These are phyloP conservation scores for Hortiboletus campestris DNA, from an alignment of 768 basidiomycete species.

Conservation along the genomic window DNA sequence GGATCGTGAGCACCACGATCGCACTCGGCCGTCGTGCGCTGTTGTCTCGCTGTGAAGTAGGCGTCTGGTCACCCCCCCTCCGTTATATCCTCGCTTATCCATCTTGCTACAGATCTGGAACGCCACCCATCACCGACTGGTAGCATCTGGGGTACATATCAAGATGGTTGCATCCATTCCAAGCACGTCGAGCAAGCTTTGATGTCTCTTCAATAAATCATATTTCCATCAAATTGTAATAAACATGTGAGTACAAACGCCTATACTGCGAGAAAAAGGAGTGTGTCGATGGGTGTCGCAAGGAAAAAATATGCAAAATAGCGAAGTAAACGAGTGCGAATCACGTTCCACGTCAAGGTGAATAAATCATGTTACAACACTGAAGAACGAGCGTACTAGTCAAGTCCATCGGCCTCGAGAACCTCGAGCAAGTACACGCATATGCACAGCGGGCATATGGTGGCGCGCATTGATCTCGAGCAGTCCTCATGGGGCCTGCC, in stretches of 20 bases:
- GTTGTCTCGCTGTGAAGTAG: constrained; percentile 51
- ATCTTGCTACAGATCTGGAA: constrained; percentile 51
- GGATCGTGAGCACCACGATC: constrained; percentile 52
- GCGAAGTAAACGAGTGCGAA: constrained; percentile 1
- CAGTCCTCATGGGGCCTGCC: too few relatives aligned
- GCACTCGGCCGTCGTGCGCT: constrained; percentile 46
- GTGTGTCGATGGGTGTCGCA: constrained; percentile 5
- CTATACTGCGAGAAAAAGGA: constrained; percentile 1
- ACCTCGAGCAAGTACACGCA: constrained; percentile 1
- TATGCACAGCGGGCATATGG: background rate
- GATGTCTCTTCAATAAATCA: constrained; percentile 9
- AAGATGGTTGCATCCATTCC: constrained; percentile 49
- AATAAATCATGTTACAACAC: constrained; percentile 9
- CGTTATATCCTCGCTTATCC: background rate
- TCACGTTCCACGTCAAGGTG: background rate
- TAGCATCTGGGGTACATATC: constrained; percentile 53
- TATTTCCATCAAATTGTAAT: constrained; percentile 8
- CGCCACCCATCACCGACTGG: constrained; percentile 46
- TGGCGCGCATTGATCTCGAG: background rate
- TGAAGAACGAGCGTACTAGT: constrained; percentile 20
- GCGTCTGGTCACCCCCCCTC: background rate
- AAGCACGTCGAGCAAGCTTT: constrained; percentile 17
- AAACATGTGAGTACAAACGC: constrained; percentile 13
- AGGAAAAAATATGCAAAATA: background rate
- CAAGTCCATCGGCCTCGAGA: constrained; percentile 14